Conservation (phyloP, 495 filamentous ascomycete genomes). For the Aspergillus carlsbadensis region DNA sequence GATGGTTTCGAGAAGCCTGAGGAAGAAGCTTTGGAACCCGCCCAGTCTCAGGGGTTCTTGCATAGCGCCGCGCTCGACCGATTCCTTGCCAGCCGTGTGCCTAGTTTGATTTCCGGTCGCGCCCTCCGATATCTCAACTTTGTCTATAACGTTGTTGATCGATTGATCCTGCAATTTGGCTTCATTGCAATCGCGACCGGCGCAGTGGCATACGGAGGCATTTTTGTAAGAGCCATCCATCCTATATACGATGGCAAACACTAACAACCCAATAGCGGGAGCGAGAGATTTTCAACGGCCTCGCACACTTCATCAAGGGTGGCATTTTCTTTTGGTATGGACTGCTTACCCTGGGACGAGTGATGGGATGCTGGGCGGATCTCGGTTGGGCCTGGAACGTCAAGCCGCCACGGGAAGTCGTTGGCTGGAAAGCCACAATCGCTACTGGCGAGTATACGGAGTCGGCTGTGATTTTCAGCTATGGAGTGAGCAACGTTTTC, state of each 20-base stretch:
- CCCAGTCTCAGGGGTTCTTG: conserved; percentile 43
- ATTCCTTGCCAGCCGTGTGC: conserved; percentile 46
- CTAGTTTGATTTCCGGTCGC: conserved; percentile 59
- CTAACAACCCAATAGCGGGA: conserved; percentile 45
- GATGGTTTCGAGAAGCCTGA: conserved; percentile 54
- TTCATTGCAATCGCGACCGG: conserved; percentile 64
- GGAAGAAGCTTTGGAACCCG: conserved; percentile 39
- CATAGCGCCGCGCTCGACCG: conserved; percentile 45
- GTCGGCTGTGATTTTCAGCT: conserved; percentile 82
- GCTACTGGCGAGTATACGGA: conserved; percentile 86
- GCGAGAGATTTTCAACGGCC: conserved; percentile 70
- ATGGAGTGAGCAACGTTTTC: conserved; percentile 88
- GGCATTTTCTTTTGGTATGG: conserved; percentile 98
- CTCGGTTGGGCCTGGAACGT: conserved; percentile 97
- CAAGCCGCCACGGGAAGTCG: conserved; percentile 60
- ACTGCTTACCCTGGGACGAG: conserved; percentile 81
- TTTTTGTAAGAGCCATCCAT: conserved; percentile 56
- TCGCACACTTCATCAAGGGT: conserved; percentile 95
- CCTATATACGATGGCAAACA: neutral
- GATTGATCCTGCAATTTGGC: conserved; percentile 61
- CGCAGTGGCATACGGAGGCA: conserved; percentile 66
- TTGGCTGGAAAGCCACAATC: conserved; percentile 62
- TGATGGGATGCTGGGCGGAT: conserved; percentile 86
- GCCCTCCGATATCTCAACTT: conserved; percentile 55
- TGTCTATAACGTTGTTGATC: conserved; percentile 61